Conservation (phyloP, 805 yeast species). For the Kazachstania taianensis region DNA sequence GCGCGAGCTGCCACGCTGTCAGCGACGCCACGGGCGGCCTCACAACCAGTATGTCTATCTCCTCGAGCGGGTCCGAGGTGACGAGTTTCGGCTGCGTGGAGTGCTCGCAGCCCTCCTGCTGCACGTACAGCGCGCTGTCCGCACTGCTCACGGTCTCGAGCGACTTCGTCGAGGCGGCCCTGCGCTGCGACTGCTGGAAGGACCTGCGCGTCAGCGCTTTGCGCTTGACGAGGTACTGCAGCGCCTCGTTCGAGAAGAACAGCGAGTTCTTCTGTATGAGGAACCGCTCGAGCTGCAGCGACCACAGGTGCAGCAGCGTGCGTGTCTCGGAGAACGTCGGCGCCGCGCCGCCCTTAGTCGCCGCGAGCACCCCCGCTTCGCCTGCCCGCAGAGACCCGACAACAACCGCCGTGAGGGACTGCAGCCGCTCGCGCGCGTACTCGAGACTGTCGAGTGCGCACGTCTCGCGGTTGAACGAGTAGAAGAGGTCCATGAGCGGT, state of each 20-base stretch:
- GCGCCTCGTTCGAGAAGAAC: constrained; percentile 20
- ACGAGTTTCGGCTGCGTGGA: not conserved
- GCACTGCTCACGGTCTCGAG: not conserved
- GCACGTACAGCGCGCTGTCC: not conserved
- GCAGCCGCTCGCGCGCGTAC: constrained; percentile 15
- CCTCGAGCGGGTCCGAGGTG: constrained; percentile 8
- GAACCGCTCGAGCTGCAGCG: constrained; percentile 16
- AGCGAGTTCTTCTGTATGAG: constrained; percentile 19
- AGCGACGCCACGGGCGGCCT: constrained; percentile 14
- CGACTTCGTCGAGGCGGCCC: not conserved
- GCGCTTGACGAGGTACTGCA: constrained; percentile 15
- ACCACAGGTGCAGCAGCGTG: constrained; percentile 20
- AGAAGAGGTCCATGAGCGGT: constrained; percentile 18
- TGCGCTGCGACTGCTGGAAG: not conserved
- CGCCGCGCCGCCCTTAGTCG: not conserved
- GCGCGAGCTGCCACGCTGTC: constrained; percentile 25
- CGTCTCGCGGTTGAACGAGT: constrained; percentile 19
- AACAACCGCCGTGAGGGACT: constrained; percentile 16
- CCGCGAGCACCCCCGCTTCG: not conserved
- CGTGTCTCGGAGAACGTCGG: constrained; percentile 13
- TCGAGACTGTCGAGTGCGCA: constrained; percentile 14
- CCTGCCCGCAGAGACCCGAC: constrained; percentile 13
- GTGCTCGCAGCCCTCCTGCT: not conserved
- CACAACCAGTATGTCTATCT: constrained; percentile 23
- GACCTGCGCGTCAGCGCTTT: constrained; percentile 11